Conservation (phyloP, 495 filamentous ascomycete species). For the Hyaloscypha variabilis region DNA sequence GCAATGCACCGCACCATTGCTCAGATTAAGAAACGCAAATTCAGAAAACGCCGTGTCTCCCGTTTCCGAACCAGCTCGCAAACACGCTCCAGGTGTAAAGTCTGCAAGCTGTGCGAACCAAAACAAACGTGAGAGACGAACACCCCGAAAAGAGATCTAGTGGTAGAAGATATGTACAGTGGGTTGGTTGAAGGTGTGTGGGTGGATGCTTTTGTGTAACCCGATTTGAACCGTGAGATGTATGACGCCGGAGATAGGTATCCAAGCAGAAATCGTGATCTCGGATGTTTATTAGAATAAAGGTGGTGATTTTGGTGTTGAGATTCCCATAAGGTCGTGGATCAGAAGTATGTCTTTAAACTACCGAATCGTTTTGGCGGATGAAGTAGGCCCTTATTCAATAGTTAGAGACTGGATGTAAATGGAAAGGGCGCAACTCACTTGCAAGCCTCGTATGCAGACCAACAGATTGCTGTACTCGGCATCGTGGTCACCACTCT, state of each 20-base stretch:
- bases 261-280: not conserved
- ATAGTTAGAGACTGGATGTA: conserved; percentile 26
- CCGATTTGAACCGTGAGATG: not conserved
- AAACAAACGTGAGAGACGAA: conserved; percentile 7
- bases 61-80: no score
- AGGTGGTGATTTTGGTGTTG: not conserved
- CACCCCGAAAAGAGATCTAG: conserved; percentile 21
- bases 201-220: not conserved
- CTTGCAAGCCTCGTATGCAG: conserved; percentile 64
- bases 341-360: conserved; percentile 10
- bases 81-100: no score
- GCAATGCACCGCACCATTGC: not conserved
- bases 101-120: not conserved
- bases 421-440: conserved; percentile 34
- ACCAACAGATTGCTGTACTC: conserved; percentile 98
- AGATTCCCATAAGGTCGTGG: conserved; percentile 3
- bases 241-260: not conserved
- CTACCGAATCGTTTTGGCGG: conserved; percentile 42
- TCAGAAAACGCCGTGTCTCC: not conserved
- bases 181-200: not conserved
- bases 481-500: conserved; percentile 96
- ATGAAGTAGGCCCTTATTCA: conserved; percentile 57
- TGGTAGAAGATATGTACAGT: conserved; percentile 28
- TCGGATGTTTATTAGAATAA: no score
- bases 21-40: not conserved